phyloP scores from a whole-genome alignment of 2,329 filamentous ascomycete genomes.

The Exophiala viscosa region DNA sequence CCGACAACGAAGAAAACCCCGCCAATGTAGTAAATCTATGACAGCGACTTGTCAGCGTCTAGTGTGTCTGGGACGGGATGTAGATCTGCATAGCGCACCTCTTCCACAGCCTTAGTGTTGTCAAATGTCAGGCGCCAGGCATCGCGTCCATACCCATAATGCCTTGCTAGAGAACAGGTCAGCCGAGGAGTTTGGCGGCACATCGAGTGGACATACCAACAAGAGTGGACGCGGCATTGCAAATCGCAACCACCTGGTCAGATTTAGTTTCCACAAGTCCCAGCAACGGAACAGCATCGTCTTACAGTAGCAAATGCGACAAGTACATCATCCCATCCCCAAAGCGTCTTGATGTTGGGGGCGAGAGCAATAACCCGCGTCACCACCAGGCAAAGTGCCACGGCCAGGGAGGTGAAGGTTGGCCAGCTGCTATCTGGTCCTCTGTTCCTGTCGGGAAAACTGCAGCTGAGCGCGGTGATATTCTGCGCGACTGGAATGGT shows the following conservation, averaged over 20 bases:
- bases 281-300: background rate
- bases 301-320: conserved; percentile 12
- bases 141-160: conserved; percentile 12
- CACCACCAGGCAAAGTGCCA: conserved; percentile 9
- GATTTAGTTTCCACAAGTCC: background rate
- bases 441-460: conserved; percentile 9
- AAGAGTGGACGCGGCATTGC: conserved; percentile 14
- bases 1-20: conserved; percentile 43
- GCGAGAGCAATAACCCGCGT: conserved; percentile 6
- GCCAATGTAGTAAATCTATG: conserved; percentile 17
- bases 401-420: conserved; percentile 17
- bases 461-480: conserved; percentile 13
- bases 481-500: conserved; percentile 9
- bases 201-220: conserved; percentile 4
- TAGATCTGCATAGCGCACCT: background rate
- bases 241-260: conserved; percentile 13
- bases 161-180: conserved; percentile 3
- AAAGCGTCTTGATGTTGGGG: background rate
- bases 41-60: background rate
- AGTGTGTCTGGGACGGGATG: background rate
- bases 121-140: conserved; percentile 15
- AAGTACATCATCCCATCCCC: conserved; percentile 18
- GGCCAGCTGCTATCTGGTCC: conserved; percentile 7
- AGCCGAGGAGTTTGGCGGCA: background rate
- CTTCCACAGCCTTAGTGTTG: conserved; percentile 5